A percentile compares a stretch with the other conserved stretches of the same genome.
These are phyloP conservation scores for Kwoniella mangroviensis DNA, from an alignment of 768 basidiomycete genomes.

Conservation along the genomic window DNA sequence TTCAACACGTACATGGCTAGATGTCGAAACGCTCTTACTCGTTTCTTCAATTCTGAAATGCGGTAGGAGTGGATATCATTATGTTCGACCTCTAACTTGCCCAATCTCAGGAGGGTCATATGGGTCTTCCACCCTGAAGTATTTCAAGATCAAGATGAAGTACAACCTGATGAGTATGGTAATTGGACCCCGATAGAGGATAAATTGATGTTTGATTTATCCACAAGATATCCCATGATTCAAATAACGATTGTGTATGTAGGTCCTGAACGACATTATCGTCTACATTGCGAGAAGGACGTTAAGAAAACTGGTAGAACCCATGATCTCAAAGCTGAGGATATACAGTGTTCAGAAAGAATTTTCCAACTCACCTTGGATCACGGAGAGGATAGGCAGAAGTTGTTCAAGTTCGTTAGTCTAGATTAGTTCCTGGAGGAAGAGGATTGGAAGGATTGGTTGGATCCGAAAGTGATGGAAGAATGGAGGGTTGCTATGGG, in stretches of 20 bases:
- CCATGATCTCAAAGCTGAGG: neutral
- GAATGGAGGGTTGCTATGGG: neutral
- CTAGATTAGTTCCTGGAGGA: neutral
- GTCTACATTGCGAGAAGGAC: neutral
- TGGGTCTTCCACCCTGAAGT: neutral
- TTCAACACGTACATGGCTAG: no score
- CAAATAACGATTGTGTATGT: neutral
- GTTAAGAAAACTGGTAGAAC: neutral
- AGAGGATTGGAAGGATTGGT: constrained; percentile 4
- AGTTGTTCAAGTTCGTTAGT: neutral
- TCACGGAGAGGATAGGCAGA: neutral
- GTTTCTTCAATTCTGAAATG: no score
- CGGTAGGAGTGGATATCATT: no score
- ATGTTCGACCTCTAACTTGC: no score
- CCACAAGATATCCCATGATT: neutral
- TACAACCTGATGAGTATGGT: no score
- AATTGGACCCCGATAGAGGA: neutral
- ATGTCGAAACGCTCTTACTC: no score
- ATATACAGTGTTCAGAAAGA: neutral
- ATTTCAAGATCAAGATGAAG: no score
- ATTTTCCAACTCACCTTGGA: neutral
- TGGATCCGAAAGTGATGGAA: neutral
- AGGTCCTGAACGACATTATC: neutral
- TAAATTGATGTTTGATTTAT: neutral
- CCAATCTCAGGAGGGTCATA: neutral